Base-by-base conservation (phyloP, 768 basidiomycete species). In the Russula ochroleuca region DNA sequence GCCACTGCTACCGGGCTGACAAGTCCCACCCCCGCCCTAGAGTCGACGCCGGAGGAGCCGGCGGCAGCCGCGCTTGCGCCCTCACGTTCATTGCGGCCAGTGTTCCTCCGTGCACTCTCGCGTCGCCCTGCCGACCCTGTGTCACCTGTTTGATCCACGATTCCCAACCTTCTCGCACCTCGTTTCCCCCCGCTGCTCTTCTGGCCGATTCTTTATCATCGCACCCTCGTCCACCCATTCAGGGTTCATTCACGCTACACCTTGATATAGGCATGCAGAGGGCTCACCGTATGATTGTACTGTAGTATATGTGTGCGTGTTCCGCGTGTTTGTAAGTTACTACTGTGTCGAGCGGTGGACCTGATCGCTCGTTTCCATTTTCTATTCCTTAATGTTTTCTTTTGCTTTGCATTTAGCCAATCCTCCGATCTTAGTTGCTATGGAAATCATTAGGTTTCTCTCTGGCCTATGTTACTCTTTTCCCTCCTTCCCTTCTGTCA, bases 51-150 rank as follows among this genome's bases (percentile, higher is more conserved):
- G 15, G 63, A 59, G 41, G 65, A 65, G 53, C 47, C 65, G 0
- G 25, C 41, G 13, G 19, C 23, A 9, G 31, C 28, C 10, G 28
- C 23, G 14, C 51, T n/a, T 15, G 28, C 52, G 4, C 45, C 51
- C 15, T 31, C 53, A 28, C 63, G 65, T 47, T 59, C 57, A 10
- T 40, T 64, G 33, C 62, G 63, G 3, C 63, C 65, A 0, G 45
- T 25, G 13, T 66, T 66, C 57, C n/a, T 66, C 37, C 57, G 56
- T 43, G 53, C 53, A 13, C 38, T 66, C 21, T 53, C 62, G 13
- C 63, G 59, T 21, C 63, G 59, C 59, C n/a, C 33, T 14, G 23
- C 54, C 2, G 63, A 61, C 19, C 52, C 63, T 8, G 59, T 47
- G 15, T 50, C 53, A 17, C 63, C 57, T 35, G 63, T 64, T 19